Evolutionary conservation across 768 basidiomycete species (phyloP), one percentile per base, ranked within the genome.

Genomic region (Suillus subaureus): DNA sequence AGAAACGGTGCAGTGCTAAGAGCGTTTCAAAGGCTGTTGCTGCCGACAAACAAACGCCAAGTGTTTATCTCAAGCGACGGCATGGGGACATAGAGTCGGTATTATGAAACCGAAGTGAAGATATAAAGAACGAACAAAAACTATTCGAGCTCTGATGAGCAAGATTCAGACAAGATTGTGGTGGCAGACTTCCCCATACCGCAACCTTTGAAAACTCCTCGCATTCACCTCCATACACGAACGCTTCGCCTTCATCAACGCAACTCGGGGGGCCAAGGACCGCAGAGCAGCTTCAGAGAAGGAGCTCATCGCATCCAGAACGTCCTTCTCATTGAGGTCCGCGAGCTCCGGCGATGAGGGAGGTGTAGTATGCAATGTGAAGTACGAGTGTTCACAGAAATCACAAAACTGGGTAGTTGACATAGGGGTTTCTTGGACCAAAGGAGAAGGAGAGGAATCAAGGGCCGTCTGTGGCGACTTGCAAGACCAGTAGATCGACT

Each of bases 311-410:
- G 12, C 28, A 60, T 26, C 40, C 18, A 60, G 28, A 42, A 42
- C 58, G 21, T 12, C 56, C 65, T 67, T 66, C 28, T 31, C 64
- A 57, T 56, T 62, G 61, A 65, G 45, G 43, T 47, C 63, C 6
- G 60, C 64, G 18, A 42, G 18, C 7, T 72, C 73, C 67, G 73
- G 73, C 18, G 73, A 73, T 31, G 74, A 72, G 61, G 74, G 69
- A 62, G 70, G 74, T 63, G 76, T 77, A 31, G 75, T 74, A 43
- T 73, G 73, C 15, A 73, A 75, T 13, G 74, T 76, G 40, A 74
- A 37, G 56, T 76, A 73, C 35, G 76, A 77, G 71, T 73, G 71
- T 68, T 74, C 74, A 66, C 72, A 67, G 65, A 76, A 49, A 57
- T 77, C 74, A 21, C 69, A 73, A 43, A 67, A 66, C 15, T 64